Base-by-base conservation (phyloP, 441 rosid genomes). In the Aquilaria agallochum region DNA sequence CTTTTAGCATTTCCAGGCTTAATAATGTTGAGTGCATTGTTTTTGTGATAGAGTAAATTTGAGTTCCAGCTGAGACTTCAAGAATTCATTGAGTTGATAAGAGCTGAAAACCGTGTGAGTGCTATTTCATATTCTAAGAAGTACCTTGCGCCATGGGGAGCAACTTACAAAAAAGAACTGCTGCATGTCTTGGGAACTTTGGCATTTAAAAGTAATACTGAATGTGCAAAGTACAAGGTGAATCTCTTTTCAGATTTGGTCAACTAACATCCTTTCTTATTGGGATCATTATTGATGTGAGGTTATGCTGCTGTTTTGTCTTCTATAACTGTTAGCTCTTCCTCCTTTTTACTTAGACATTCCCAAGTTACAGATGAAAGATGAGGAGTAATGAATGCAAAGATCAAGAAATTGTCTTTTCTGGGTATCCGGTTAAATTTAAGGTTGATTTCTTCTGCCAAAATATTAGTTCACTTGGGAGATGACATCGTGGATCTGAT, bases 61-160 rank as follows among this genome's bases (percentile, higher is more conserved):
- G 98, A 94, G 65, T 90, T 94, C 80, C 92, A 84, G 74, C 74
- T 94, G 79, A 94, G 95, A 76, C 92, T 87, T 76, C 98, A 94
- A 80, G 96, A 88, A 60, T 94, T 88, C 64, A 70, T 94, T 44
- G 98, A 94, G 79, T 76, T 94, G 75, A 95, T 94, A 65, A 81
- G 98, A 68, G 80, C 78, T 60, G 92, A 85, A 44, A 80, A 79
- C 68, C 73, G 72, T 71, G 72, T 84, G 79, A 74, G 72, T 69
- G 97, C 97, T 70, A 94, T 89, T 71, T 44, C 61, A 57, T 94
- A 90, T 72, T 89, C 96, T 55, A 87, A 87, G 68, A 94, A 84
- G 74, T 76, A 87, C 76, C 90, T 94, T 63, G 85, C 84, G 36
- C 90, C 93, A 33, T 90, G 96, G 97, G 98, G 84, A 75, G 73